Evolutionary conservation across 2,329 filamentous ascomycete species (phyloP), one percentile per base, ranked within the genome.

Genomic region (Pochonia chlamydosporia): DNA sequence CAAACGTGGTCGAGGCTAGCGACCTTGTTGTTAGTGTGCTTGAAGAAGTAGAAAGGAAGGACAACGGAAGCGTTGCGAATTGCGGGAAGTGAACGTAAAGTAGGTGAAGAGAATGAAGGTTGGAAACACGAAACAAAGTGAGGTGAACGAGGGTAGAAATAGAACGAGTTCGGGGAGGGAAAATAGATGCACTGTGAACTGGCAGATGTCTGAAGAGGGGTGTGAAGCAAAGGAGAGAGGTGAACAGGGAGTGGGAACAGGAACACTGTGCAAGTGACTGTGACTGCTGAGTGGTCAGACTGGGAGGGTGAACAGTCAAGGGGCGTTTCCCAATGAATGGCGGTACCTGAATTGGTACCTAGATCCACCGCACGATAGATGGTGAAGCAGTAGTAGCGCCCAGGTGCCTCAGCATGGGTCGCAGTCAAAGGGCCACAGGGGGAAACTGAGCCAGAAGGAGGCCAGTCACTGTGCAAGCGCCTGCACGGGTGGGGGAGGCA

Each of bases 1-100:
- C 6, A 35, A 43, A 37, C 41, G 25, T 48, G 51, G 49, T 52
- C 52, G 52, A 54, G 31, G 45, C 51, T 50, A 52, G 51, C 51
- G 48, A 51, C 50, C 45, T 39, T 49, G 30, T 23, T 41, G 13
- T 25, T 31, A 30, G 30, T 28, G 35, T 39, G 35, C 35, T 23
- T 16, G 18, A 23, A 39, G 33, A 14, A 33, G 48, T 31, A 36
- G 44, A 50, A 63, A 54, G 48, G 56, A 59, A 54, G 52, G 56
- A 54, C 52, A 51, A 51, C 40, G 37, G 47, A 44, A 31, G 39
- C 41, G 47, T 46, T 43, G 46, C 40, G 40, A 21, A 24, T 23
- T 20, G 18, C 16, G 13, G 16, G 50, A 57, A 60, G 58, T 40
- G 54, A 53, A 52, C 44, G 48, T 44, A 49, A 44, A 42, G 43